A percentile compares a stretch with the other conserved stretches of the same genome.
Evolutionary conservation across 345 rosid genomes (phyloP).

Genomic region (Arabidopsis suecica): DNA sequence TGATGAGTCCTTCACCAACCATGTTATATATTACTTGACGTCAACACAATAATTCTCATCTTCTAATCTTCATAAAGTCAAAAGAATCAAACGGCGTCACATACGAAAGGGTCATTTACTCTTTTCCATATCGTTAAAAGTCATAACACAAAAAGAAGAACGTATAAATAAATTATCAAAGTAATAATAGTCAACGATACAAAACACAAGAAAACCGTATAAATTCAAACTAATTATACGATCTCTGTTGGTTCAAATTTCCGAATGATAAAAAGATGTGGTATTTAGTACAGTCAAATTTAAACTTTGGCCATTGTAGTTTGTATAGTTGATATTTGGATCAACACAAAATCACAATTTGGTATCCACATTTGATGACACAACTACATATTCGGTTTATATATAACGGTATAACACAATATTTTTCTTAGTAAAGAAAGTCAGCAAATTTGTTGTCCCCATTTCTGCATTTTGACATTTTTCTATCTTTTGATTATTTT

Average conservation of each 20-base stretch:
- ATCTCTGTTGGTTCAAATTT: neutral
- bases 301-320: too few relatives aligned
- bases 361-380: neutral
- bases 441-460: neutral
- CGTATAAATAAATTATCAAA: neutral
- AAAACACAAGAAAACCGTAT: neutral
- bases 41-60: constrained; percentile 32
- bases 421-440: neutral
- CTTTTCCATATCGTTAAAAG: constrained; percentile 13
- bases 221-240: neutral
- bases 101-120: constrained; percentile 20
- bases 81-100: constrained; percentile 22
- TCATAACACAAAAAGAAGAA: neutral
- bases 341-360: neutral
- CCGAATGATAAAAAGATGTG: neutral
- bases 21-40: constrained; percentile 23
- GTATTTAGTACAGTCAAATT: neutral
- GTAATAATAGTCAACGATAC: constrained; percentile 21
- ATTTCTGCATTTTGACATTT: neutral
- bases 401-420: neutral
- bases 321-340: neutral
- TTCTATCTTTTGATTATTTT: neutral
- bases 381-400: neutral
- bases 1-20: constrained; percentile 23
- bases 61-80: constrained; percentile 28